Evolutionary conservation across 352 stramenopile species (phyloP).

Genomic region (Phytophthora pluvialis): DNA sequence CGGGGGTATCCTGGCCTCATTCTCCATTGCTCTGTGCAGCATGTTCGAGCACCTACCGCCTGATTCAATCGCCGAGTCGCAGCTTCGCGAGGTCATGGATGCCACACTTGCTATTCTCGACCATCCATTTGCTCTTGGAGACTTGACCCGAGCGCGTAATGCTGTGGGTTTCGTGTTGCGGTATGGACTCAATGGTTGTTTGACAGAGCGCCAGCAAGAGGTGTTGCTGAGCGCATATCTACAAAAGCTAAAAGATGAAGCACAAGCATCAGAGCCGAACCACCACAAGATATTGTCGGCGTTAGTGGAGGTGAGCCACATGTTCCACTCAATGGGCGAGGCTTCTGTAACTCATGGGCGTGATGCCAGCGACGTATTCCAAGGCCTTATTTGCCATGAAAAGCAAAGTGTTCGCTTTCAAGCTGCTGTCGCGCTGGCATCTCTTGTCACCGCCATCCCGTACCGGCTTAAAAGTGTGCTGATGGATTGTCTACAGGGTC

Average conservation of each 20-base stretch:
- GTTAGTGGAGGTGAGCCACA: conserved; percentile 70
- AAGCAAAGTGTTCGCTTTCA: conserved; percentile 84
- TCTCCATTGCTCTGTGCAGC: conserved; percentile 72
- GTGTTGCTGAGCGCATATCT: conserved; percentile 66
- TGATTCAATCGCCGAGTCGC: conserved; percentile 62
- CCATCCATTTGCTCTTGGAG: conserved; percentile 68
- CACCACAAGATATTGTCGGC: conserved; percentile 74
- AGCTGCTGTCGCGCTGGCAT: conserved; percentile 65
- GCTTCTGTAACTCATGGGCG: conserved; percentile 53
- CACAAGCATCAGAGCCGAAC: conserved; percentile 41
- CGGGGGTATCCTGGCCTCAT: conserved; percentile 74
- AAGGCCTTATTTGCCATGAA: conserved; percentile 59
- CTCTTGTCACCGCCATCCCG: conserved; percentile 68
- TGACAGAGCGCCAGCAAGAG: conserved; percentile 78
- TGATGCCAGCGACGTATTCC: conserved; percentile 46
- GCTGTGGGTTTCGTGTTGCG: conserved; percentile 79
- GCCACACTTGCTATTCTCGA: conserved; percentile 74
- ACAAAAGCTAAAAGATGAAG: conserved; percentile 53
- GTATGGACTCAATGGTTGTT: conserved; percentile 58
- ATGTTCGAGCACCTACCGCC: conserved; percentile 80
- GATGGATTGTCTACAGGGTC: conserved; percentile 42
- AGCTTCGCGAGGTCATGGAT: conserved; percentile 76
- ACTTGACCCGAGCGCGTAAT: conserved; percentile 83
- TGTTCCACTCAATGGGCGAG: conserved; percentile 76
- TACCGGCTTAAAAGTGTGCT: conserved; percentile 67